Percentiles rank a stretch among this genome's conserved stretches.
phyloP scores from a whole-genome alignment of 129 eudicot species.

The Flaveria sonorensis region DNA sequence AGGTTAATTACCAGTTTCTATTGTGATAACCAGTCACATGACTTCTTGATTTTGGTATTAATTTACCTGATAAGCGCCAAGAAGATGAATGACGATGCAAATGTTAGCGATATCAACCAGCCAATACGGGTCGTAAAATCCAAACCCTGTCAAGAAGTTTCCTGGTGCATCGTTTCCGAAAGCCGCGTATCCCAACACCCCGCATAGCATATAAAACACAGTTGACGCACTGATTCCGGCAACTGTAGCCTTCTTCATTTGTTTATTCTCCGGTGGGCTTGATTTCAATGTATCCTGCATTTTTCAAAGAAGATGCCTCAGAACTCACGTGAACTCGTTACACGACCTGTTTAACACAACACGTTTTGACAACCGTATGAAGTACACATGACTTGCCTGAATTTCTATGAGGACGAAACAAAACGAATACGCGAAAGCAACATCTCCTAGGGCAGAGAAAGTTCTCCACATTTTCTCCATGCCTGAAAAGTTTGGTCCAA shows the following conservation, averaged over 20 bases:
- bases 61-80: conserved; percentile 87
- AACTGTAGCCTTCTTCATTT: conserved; percentile 64
- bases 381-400: conserved; percentile 40
- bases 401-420: conserved; percentile 70
- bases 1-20: conserved; percentile 20
- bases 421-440: conserved; percentile 73
- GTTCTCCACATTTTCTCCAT: conserved; percentile 60
- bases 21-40: conserved; percentile 13
- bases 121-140: conserved; percentile 83
- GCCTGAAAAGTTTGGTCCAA: conserved; percentile 45
- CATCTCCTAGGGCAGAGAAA: conserved; percentile 65
- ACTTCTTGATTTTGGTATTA: conserved; percentile 5
- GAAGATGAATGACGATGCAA: conserved; percentile 68
- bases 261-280: conserved; percentile 57
- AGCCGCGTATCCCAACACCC: conserved; percentile 65
- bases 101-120: conserved; percentile 62
- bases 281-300: conserved; percentile 68
- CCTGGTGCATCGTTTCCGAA: conserved; percentile 77
- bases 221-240: conserved; percentile 52
- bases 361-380: background rate
- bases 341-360: background rate
- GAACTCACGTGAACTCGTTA: background rate
- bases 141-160: conserved; percentile 78
- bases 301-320: background rate
- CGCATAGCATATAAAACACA: conserved; percentile 61